Evolutionary conservation across 352 stramenopile genomes (phyloP), one percentile per base, ranked within the genome.

Genomic region (Globisporangium solare): DNA sequence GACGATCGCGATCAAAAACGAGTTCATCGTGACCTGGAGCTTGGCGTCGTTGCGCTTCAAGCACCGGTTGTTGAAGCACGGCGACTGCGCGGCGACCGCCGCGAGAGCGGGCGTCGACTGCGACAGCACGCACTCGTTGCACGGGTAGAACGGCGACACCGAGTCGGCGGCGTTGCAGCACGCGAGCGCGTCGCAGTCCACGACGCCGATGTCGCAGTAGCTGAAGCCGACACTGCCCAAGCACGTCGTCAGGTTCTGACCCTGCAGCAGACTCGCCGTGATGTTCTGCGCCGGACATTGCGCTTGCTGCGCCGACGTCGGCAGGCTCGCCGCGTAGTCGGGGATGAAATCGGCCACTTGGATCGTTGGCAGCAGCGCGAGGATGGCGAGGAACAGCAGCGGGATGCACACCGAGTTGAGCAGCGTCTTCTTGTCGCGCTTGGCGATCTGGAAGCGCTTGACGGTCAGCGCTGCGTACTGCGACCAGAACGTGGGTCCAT

Each of bases 401-500:
- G 74, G 71, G 37, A 84, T 75, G 15, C 53, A 61, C 0, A 84
- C 46, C 15, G 65, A 66, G 48, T 77, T 73, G 11, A 79, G 12
- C 27, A 78, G 54, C 7, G 54, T 64, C 56, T 77, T 76, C 43
- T 68, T 66, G 51, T 85, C 74, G 17, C 71, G 67, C 40, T 68
- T 69, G n/a, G 64, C 56, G 39, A 81, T 79, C 49, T 63, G 68
- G 48, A 73, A 73, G 40, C 74, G 67, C 47, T 80, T 85, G 14
- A 45, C 51, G 6, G 79, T 45, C 15, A 80, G 58, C 11, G 72
- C 63, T 5, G 60, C 47, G 35, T 71, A 72, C 56, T 85, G 74
- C 4, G 32, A 35, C 14, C 67, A 47, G 47, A 70, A 77, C 0
- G 67, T 61, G 11, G 61, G 55, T 13, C 46, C 46, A n/a, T 40